Conservation (phyloP, 2,329 filamentous ascomycete genomes). For the Diaporthe citriasiana region DNA sequence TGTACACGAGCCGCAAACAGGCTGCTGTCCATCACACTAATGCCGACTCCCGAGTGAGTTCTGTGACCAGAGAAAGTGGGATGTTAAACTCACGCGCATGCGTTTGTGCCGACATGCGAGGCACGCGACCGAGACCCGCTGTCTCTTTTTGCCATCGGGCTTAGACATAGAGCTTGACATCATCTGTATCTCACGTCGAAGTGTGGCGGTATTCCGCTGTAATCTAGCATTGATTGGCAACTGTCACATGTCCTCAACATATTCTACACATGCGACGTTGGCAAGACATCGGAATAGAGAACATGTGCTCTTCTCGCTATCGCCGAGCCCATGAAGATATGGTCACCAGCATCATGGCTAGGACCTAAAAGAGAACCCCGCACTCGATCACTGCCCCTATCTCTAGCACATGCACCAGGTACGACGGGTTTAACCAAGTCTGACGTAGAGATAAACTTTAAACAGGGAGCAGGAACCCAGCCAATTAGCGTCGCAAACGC, state of each 20-base stretch:
- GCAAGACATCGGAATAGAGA: neutral
- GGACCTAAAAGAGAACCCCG: neutral
- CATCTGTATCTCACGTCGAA: neutral
- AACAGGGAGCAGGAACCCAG: neutral
- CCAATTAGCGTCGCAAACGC: neutral
- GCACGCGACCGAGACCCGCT: constrained; percentile 35
- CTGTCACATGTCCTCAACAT: neutral
- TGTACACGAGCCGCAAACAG: neutral
- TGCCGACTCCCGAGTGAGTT: neutral
- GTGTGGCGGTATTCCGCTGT: neutral
- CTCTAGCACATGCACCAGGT: neutral
- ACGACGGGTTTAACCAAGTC: neutral
- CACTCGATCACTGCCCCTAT: constrained; percentile 11
- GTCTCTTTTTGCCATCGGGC: neutral
- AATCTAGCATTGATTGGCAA: neutral
- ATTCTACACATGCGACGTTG: neutral
- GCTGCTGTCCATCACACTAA: constrained; percentile 25
- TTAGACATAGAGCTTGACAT: neutral
- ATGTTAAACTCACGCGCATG: constrained; percentile 17
- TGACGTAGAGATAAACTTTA: constrained; percentile 5
- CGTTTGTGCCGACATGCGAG: constrained; percentile 23
- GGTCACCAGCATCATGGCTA: neutral
- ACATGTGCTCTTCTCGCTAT: neutral
- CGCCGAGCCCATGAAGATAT: neutral
- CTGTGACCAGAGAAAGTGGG: neutral